Evolutionary conservation across 306 rosid genomes (phyloP), one percentile per base, ranked within the genome.

Genomic region (Castanea crenata): DNA sequence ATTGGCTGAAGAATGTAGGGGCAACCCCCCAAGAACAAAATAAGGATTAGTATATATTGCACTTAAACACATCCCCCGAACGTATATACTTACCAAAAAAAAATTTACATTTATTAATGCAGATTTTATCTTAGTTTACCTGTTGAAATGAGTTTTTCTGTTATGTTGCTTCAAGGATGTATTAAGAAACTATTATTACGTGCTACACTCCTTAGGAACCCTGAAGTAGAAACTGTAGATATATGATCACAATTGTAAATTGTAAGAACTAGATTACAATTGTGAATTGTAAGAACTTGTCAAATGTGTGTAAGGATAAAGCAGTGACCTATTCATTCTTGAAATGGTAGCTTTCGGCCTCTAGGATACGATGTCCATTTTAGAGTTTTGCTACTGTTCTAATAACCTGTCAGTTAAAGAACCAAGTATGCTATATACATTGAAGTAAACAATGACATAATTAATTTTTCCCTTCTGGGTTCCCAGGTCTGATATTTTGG

Each of bases 1-100:
- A 90, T 80, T 91, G 97, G 97, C 84, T 92, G 75, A 83, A 88
- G 78, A 88, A 88, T 85, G 87, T 92, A 38, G 92, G 87, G 83
- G 82, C 89, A 41, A 58, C 63, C 69, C 83, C 80, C 56, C 83
- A 76, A 70, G 85, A 79, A n/a, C 87, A 84, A 68, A 89, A 83
- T 88, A 90, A 84, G 72, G 89, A 83, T 58, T 77, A 85, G 88
- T 77, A 81, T 83, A 72, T 67, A 67, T 25, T 80, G 77, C 75
- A 35, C 51, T 31, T 69, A 78, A 74, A 75, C 76, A 77, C 75
- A 79, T 79, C 82, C 70, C 75, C 78, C 83, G 84, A 71, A 76
- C 82, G 80, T 74, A 81, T 79, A 87, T 83, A 92, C 88, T 81
- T 89, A 91, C 86, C 87, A 85, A 87, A 78, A 64, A 23, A 84